Conservation (phyloP, 345 rosid species). For the Arabidopsis suecica region DNA sequence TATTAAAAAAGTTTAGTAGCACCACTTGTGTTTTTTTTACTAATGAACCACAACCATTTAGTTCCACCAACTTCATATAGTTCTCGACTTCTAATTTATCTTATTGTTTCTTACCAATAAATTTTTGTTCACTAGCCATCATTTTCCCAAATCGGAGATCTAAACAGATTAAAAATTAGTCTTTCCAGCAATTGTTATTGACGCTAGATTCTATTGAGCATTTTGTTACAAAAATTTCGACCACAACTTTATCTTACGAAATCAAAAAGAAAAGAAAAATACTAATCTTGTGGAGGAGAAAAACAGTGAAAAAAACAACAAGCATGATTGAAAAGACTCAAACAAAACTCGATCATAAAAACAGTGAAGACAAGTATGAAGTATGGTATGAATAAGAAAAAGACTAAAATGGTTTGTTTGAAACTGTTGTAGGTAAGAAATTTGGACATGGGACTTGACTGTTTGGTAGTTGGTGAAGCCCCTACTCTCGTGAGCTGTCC, state of each 20-base stretch:
- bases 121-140: background rate
- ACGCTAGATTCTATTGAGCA: background rate
- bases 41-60: background rate
- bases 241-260: background rate
- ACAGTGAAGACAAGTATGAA: background rate
- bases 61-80: background rate
- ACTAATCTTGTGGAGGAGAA: constrained; percentile 21
- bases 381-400: background rate
- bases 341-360: constrained; percentile 9
- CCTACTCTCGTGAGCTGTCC: constrained; percentile 18
- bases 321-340: background rate
- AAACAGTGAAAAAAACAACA: background rate
- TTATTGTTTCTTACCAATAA: background rate
- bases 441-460: constrained; percentile 32
- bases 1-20: background rate
- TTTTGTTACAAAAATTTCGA: background rate
- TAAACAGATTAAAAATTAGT: background rate
- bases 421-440: constrained; percentile 17
- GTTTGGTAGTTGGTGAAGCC: constrained; percentile 31
- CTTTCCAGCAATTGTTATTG: background rate
- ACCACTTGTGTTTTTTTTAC: background rate
- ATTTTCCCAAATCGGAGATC: background rate
- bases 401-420: background rate
- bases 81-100: background rate
- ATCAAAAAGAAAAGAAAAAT: background rate